phyloP scores from a whole-genome alignment of 2,329 filamentous ascomycete species.

The Stagonosporopsis cucurbitacearum region DNA sequence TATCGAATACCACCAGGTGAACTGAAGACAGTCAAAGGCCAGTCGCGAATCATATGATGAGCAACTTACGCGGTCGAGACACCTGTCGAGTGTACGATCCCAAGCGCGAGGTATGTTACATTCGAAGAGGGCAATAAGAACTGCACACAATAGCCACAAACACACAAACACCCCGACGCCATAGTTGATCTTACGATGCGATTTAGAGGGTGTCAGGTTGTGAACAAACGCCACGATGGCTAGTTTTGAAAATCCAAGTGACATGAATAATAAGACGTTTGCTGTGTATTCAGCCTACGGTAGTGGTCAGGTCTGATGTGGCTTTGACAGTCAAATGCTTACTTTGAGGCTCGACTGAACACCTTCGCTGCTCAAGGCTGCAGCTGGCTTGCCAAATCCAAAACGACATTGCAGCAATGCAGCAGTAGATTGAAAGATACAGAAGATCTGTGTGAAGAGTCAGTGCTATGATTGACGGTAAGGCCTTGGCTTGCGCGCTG shows the following conservation, averaged over 20 bases:
- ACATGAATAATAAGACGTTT: slow-evolving; percentile 30
- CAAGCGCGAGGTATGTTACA: slow-evolving; percentile 29
- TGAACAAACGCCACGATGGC: slow-evolving; percentile 35
- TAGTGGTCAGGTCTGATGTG: neutral
- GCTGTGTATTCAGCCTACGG: slow-evolving; percentile 36
- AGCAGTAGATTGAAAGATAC: slow-evolving; percentile 27
- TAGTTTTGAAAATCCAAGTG: slow-evolving; percentile 38
- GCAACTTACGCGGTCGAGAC: slow-evolving; percentile 26
- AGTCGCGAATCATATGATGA: neutral
- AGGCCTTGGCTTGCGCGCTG: neutral
- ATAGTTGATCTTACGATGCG: slow-evolving; percentile 25
- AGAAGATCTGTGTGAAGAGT: slow-evolving; percentile 20
- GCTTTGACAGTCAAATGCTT: neutral
- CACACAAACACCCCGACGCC: slow-evolving; percentile 14
- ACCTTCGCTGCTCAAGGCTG: slow-evolving; percentile 15
- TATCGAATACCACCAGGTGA: slow-evolving; percentile 28
- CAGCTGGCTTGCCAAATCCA: slow-evolving; percentile 31
- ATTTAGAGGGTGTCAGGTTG: slow-evolving; percentile 26
- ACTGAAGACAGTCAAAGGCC: slow-evolving; percentile 15
- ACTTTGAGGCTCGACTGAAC: slow-evolving; percentile 24
- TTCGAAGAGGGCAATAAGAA: slow-evolving; percentile 24
- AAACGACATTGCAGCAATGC: slow-evolving; percentile 25
- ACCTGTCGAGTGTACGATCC: slow-evolving; percentile 21
- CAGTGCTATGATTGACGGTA: neutral
- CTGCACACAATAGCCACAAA: slow-evolving; percentile 24